Percentiles rank a stretch among this genome's conserved stretches.
phyloP scores from a whole-genome alignment of 441 rosid species.

The Rhodomyrtus psidioides region DNA sequence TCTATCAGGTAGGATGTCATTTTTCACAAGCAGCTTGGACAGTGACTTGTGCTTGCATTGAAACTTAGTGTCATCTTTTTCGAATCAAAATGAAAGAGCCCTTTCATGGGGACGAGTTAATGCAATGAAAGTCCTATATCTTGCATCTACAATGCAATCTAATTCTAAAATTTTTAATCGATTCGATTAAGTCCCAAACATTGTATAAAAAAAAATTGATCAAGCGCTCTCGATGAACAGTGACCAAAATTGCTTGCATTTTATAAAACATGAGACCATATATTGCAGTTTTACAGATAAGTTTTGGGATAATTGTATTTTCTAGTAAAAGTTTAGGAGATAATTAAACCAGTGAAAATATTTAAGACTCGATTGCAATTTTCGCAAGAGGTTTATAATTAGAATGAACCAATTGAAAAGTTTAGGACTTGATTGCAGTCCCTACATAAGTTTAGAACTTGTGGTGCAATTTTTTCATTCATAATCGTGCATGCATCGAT shows the following conservation, averaged over 20 bases:
- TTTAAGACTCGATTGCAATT: background rate
- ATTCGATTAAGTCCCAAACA: background rate
- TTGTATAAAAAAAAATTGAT: background rate
- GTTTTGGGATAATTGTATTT: background rate
- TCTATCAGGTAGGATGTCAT: background rate
- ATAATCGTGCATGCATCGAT: background rate
- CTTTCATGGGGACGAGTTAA: background rate
- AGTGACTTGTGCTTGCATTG: background rate
- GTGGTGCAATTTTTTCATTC: background rate
- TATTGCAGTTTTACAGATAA: background rate
- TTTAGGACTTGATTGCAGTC: background rate
- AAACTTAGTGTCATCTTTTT: background rate
- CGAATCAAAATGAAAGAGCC: background rate
- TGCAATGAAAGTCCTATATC: background rate
- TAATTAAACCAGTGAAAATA: too few relatives aligned
- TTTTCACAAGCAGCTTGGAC: background rate
- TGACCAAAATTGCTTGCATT: background rate
- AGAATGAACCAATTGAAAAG: background rate
- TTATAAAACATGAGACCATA: background rate
- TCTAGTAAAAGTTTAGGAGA: too few relatives aligned
- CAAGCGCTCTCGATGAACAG: fast-evolving
- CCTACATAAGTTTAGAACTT: background rate
- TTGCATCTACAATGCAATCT: background rate
- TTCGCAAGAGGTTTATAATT: background rate
- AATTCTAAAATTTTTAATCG: background rate